Evolutionary conservation across 805 yeast genomes (phyloP), one percentile per base, ranked within the genome.

Genomic region (Candida tibetensis): DNA sequence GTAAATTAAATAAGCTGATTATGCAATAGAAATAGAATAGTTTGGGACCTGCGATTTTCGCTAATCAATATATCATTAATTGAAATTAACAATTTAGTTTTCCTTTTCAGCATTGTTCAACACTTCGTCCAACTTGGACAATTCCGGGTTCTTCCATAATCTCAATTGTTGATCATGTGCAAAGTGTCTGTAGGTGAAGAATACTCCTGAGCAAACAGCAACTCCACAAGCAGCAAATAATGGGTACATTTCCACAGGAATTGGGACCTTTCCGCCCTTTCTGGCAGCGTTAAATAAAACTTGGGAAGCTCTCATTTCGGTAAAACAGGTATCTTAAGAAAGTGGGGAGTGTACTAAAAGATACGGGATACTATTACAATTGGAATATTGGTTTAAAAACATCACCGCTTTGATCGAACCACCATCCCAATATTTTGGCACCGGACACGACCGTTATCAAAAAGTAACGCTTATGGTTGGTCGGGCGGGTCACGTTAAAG

Each of bases 111-210:
- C 55, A 46, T 62, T 55, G 53, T 64, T 64, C 58, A 69, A 66
- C 31, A 66, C 72, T 8, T 57, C 49, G 47, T 69, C 72, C 51
- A 69, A 64, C 38, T 43, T 56, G 25, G 74, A 69, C 59, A 69
- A 63, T 57, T 69, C 49, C 16, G 74, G 54, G 57, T 69, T 69
- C 49, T 64, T 59, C 73, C 72, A 66, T 54, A 69, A 65, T 61
- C 74, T 67, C 54, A 69, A 68, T 42, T 69, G 66, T 47, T 52
- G 47, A 56, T 69, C 73, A 55, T 66, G 55, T 41, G 70, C 67
- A 55, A 69, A 69, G 50, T 69, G 74, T 62, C 73, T 67, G 64
- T 69, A 69, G 44, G 74, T 69, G 64, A 69, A 69, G 57, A 49
- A 66, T 41, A 45, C 37, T 38, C 65, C 69, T 5, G 73, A 67